Evolutionary conservation across 1,139 yeast species (phyloP).

Genomic region (Kurtzmaniella quercitrusa): DNA sequence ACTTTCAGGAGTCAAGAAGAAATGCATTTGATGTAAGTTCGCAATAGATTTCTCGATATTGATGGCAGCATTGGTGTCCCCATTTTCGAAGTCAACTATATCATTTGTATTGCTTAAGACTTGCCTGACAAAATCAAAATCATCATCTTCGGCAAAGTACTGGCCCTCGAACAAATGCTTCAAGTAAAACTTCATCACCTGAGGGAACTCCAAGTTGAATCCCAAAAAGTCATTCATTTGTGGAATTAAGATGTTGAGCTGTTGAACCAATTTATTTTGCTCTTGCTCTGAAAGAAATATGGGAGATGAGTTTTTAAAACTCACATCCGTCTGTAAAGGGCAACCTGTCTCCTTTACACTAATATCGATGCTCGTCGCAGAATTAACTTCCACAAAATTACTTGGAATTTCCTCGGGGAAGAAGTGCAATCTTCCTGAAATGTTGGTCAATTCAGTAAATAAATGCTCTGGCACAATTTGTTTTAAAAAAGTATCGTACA

Average conservation of each 20-base stretch:
- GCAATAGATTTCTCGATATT: conserved; percentile 21
- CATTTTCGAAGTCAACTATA: conserved; percentile 29
- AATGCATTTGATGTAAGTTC: conserved; percentile 21
- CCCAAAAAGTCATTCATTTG: conserved; percentile 28
- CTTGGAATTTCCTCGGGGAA: background rate
- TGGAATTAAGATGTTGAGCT: conserved; percentile 24
- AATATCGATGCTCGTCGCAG: background rate
- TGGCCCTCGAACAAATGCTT: conserved; percentile 8
- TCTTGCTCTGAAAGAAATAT: conserved; percentile 11
- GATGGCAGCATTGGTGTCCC: conserved; percentile 18
- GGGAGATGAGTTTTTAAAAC: background rate
- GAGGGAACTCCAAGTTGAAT: conserved; percentile 24
- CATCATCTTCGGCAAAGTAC: conserved; percentile 12
- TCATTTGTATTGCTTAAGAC: conserved; percentile 20
- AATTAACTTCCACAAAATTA: background rate
- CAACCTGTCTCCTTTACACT: background rate
- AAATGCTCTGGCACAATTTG: background rate
- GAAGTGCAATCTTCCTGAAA: background rate
- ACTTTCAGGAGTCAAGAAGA: conserved; percentile 8
- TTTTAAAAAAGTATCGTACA: conserved; percentile 10
- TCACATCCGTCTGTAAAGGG: background rate
- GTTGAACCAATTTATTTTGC: conserved; percentile 14
- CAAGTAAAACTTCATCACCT: conserved; percentile 12
- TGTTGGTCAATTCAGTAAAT: background rate
- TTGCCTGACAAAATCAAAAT: conserved; percentile 3